A percentile compares a stretch with the other conserved stretches of the same genome.
Evolutionary conservation across 2,329 filamentous ascomycete species (phyloP).

Genomic region (Phyllosticta paracitricarpa): DNA sequence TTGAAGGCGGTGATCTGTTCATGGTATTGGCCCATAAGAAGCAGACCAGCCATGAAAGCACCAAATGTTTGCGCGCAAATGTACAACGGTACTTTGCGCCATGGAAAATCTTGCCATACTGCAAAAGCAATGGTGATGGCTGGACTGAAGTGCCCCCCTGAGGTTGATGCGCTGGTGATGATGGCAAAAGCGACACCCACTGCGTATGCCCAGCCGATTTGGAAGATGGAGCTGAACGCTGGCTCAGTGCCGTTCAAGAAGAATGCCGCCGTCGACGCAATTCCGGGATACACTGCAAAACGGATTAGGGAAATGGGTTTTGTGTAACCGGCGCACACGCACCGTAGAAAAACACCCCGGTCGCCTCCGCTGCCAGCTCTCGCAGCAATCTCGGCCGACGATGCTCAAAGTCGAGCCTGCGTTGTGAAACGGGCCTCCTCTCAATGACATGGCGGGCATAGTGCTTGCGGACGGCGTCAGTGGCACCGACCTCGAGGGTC

Average conservation of each 20-base stretch:
- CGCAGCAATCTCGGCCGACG: slow-evolving; percentile 43
- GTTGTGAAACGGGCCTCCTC: slow-evolving; percentile 42
- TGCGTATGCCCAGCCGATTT: slow-evolving; percentile 47
- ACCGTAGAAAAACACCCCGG: slow-evolving; percentile 49
- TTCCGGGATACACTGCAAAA: slow-evolving; percentile 33
- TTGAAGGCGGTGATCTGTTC: slow-evolving; percentile 37
- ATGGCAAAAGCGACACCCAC: slow-evolving; percentile 51
- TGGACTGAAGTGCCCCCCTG: slow-evolving; percentile 48
- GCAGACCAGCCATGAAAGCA: slow-evolving; percentile 44
- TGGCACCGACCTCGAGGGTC: slow-evolving; percentile 43
- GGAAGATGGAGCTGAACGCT: slow-evolving; percentile 43
- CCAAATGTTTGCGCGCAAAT: slow-evolving; percentile 49
- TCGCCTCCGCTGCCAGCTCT: slow-evolving; percentile 47
- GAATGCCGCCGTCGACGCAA: slow-evolving; percentile 44
- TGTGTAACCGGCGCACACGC: slow-evolving; percentile 12
- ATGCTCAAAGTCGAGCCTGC: slow-evolving; percentile 46
- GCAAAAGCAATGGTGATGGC: slow-evolving; percentile 32
- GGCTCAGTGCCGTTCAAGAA: slow-evolving; percentile 36
- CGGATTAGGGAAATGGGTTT: not conserved
- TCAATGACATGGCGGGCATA: slow-evolving; percentile 41
- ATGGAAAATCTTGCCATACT: slow-evolving; percentile 49
- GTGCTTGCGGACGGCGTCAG: slow-evolving; percentile 44
- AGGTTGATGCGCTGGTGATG: slow-evolving; percentile 45
- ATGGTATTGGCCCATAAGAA: slow-evolving; percentile 49
- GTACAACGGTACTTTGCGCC: slow-evolving; percentile 48